These are phyloP conservation scores for Saprolegnia diclina DNA, from an alignment of 352 stramenopile species.

Conservation along the genomic window DNA sequence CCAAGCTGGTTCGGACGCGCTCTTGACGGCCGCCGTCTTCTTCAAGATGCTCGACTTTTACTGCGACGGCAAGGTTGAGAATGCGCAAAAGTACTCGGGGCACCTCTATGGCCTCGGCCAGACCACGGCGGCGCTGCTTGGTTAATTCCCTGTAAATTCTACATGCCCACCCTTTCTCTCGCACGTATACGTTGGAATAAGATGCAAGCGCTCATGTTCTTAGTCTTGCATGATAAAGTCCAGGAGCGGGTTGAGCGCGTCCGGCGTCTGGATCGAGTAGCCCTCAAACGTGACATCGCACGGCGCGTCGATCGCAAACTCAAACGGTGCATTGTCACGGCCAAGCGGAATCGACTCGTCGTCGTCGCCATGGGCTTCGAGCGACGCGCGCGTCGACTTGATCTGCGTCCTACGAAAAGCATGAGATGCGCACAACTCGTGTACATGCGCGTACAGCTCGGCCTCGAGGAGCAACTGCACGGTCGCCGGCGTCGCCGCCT, in stretches of 20 bases:
- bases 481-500: conserved; percentile 40
- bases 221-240: conserved; percentile 24
- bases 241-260: conserved; percentile 4
- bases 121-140: conserved; percentile 5
- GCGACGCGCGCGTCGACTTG: conserved; percentile 79
- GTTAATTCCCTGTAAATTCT: background rate
- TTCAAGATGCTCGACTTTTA: conserved; percentile 90
- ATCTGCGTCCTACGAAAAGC: conserved; percentile 48
- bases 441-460: conserved; percentile 36
- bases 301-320: conserved; percentile 74
- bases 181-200: background rate
- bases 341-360: conserved; percentile 72
- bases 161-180: background rate
- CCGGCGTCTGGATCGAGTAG: conserved; percentile 51
- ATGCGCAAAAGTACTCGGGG: conserved; percentile 76
- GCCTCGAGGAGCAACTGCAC: conserved; percentile 66
- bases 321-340: conserved; percentile 61
- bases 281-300: conserved; percentile 73
- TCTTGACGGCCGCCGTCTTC: conserved; percentile 93
- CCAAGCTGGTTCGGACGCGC: conserved; percentile 96
- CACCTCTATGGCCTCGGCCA: conserved; percentile 75
- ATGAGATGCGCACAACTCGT: background rate
- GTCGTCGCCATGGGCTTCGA: conserved; percentile 77
- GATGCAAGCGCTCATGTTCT: background rate
- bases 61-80: conserved; percentile 81